phyloP scores from a whole-genome alignment of 805 yeast species.

The Priceomyces haplophilus region DNA sequence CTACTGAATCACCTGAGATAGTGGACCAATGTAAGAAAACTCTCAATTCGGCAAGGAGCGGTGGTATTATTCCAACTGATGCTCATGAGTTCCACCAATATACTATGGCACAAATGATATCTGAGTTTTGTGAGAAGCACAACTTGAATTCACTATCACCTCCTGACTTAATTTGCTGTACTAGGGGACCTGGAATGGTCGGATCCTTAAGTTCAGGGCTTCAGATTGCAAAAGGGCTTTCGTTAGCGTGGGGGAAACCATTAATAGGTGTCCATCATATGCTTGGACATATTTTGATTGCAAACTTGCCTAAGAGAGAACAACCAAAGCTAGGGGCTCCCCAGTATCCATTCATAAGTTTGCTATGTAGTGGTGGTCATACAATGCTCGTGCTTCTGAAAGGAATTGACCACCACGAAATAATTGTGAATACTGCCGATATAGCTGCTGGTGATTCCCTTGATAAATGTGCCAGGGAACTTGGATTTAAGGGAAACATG shows the following conservation, averaged over 20 bases:
- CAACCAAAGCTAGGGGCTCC: slow-evolving; percentile 53
- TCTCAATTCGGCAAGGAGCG: slow-evolving; percentile 58
- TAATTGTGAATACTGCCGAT: slow-evolving; percentile 73
- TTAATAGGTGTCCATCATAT: slow-evolving; percentile 91
- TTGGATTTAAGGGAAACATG: slow-evolving; percentile 81
- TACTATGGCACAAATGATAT: slow-evolving; percentile 50
- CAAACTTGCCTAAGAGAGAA: slow-evolving; percentile 25
- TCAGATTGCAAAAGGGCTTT: slow-evolving; percentile 80
- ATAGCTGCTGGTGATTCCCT: slow-evolving; percentile 92
- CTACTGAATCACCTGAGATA: slow-evolving; percentile 41
- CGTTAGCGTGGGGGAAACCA: slow-evolving; percentile 75
- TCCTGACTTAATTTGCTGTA: slow-evolving; percentile 81
- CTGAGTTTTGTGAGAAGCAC: slow-evolving; percentile 39
- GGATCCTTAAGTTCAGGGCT: slow-evolving; percentile 83
- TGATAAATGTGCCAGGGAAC: slow-evolving; percentile 85
- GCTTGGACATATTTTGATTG: slow-evolving; percentile 82
- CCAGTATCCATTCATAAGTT: slow-evolving; percentile 64
- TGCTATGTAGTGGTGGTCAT: slow-evolving; percentile 91
- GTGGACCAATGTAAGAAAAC: slow-evolving; percentile 64
- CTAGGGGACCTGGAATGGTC: slow-evolving; percentile 96
- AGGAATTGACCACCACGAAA: slow-evolving; percentile 61
- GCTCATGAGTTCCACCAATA: slow-evolving; percentile 79
- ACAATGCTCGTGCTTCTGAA: slow-evolving; percentile 76
- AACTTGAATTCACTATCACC: slow-evolving; percentile 25
- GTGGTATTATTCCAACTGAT: slow-evolving; percentile 85